A percentile compares a stretch with the other conserved stretches of the same genome.
phyloP scores from a whole-genome alignment of 1,284 basidiomycete genomes.

The Rhizoctonia solani region DNA sequence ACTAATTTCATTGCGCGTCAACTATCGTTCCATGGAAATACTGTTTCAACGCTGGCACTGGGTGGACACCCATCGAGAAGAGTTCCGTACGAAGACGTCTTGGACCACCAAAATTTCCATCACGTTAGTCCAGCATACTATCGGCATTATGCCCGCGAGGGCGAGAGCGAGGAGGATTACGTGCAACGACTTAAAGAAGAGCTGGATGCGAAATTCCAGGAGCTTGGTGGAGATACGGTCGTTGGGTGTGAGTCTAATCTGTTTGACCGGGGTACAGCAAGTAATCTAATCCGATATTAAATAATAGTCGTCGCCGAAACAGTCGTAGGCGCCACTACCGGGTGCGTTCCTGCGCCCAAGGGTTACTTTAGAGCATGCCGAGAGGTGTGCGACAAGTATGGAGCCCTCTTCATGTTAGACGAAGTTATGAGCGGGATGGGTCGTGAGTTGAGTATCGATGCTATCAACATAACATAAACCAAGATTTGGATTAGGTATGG shows the following conservation, averaged over 20 bases:
- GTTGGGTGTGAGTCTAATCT: conserved; percentile 62
- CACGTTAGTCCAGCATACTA: conserved; percentile 87
- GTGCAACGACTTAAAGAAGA: conserved; percentile 74
- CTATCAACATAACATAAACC: background rate
- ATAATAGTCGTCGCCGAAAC: conserved; percentile 75
- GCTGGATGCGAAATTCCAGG: conserved; percentile 80
- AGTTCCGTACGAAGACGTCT: conserved; percentile 64
- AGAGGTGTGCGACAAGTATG: conserved; percentile 83
- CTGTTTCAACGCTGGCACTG: conserved; percentile 68
- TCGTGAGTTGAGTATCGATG: conserved; percentile 51
- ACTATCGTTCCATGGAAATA: conserved; percentile 85
- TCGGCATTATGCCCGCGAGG: conserved; percentile 67
- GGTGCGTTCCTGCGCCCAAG: conserved; percentile 71
- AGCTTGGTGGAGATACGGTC: conserved; percentile 78
- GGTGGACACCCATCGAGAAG: conserved; percentile 67
- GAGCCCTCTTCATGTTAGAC: conserved; percentile 83
- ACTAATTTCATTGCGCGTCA: conserved; percentile 78
- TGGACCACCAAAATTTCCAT: conserved; percentile 68
- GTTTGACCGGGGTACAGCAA: too few species aligned
- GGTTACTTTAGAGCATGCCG: conserved; percentile 85
- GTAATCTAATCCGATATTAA: conserved; percentile 28
- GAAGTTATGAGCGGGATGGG: conserved; percentile 90
- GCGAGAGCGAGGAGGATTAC: conserved; percentile 77
- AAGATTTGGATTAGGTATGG: conserved; percentile 61
- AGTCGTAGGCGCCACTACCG: conserved; percentile 82